Conservation (phyloP, 179 eudicot genomes). For the Beta corolliflora region DNA sequence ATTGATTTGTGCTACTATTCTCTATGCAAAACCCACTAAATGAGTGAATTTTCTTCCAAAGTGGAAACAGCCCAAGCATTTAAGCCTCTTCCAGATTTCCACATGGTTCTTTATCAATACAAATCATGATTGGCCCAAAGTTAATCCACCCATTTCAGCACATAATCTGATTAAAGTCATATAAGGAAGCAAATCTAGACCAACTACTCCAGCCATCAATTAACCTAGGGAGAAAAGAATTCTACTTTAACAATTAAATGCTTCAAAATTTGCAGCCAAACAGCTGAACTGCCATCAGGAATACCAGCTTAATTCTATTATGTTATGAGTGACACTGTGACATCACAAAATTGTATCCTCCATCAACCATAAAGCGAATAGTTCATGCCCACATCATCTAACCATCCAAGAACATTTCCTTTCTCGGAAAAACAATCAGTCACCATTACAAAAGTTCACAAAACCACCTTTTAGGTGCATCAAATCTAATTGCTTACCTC, state of each 20-base stretch:
- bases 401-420: conserved; percentile 5
- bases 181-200: background rate
- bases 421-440: background rate
- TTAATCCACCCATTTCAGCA: background rate
- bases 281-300: background rate
- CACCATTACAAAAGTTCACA: conserved; percentile 6
- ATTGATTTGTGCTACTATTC: too few species aligned
- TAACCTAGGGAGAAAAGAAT: background rate
- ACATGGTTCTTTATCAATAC: background rate
- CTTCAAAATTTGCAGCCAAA: background rate
- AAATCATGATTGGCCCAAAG: background rate
- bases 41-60: too few species aligned
- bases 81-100: too few species aligned
- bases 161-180: background rate
- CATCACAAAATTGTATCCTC: background rate
- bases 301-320: background rate
- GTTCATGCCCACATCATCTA: background rate
- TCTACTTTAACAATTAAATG: background rate
- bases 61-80: too few species aligned
- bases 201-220: background rate
- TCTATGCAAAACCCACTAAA: too few species aligned
- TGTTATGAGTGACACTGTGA: background rate
- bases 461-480: background rate
- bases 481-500: conserved; percentile 4
- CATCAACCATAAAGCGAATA: background rate